These are phyloP conservation scores for Alternaria tenuissima DNA, from an alignment of 2,329 filamentous ascomycete genomes.

Conservation along the genomic window DNA sequence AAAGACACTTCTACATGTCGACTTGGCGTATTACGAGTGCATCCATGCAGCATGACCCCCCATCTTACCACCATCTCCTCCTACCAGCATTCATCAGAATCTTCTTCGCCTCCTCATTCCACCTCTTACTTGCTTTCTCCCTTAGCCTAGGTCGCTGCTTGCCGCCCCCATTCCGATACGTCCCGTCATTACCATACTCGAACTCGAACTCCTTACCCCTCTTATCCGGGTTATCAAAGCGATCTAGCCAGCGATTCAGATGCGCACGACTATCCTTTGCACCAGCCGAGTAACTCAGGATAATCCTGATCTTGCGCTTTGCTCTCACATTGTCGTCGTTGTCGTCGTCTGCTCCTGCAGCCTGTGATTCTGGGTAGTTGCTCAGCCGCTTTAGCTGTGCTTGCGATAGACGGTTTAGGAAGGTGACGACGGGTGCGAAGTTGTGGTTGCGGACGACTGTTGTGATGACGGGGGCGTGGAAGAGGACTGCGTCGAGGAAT, in stretches of 20 bases:
- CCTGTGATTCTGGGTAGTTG: not conserved
- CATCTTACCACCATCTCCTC: not conserved
- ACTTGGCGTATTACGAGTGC: not conserved
- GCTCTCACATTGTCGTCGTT: not conserved
- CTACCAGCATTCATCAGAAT: not conserved
- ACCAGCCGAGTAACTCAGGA: slow-evolving; percentile 11
- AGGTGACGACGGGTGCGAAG: slow-evolving; percentile 27
- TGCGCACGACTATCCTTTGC: slow-evolving; percentile 16
- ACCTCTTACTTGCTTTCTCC: slow-evolving; percentile 1
- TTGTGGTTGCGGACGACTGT: slow-evolving; percentile 27
- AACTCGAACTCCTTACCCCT: slow-evolving; percentile 17
- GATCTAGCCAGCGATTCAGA: slow-evolving; percentile 20
- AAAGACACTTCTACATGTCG: not conserved
- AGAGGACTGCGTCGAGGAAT: slow-evolving; percentile 23
- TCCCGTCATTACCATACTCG: slow-evolving; percentile 8
- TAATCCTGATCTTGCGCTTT: slow-evolving; percentile 13
- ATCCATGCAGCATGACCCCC: not conserved
- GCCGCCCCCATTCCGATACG: slow-evolving; percentile 6
- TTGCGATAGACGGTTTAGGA: slow-evolving; percentile 23
- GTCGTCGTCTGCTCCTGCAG: not conserved
- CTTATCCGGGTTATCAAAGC: slow-evolving; percentile 16
- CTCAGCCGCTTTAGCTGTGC: slow-evolving; percentile 16
- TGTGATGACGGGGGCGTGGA: slow-evolving; percentile 19
- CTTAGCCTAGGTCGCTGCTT: slow-evolving; percentile 8
- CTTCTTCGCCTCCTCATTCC: slow-evolving; percentile 4